Evolutionary conservation across 345 rosid species (phyloP), one percentile per base, ranked within the genome.

Genomic region (Eucalyptus victrix): DNA sequence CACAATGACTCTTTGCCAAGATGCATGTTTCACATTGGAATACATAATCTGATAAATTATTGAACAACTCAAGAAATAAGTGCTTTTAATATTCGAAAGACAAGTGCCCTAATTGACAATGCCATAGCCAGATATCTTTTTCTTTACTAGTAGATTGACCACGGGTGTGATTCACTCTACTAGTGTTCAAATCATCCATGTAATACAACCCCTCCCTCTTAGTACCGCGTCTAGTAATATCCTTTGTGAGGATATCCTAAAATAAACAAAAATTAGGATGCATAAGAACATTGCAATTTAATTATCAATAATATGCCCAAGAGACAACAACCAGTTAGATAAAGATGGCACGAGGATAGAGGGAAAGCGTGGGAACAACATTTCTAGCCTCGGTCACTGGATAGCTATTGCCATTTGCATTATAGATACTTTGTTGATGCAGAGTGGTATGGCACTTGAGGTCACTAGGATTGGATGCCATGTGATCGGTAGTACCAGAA

Each of bases 201-300:
- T 26, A 88, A 13, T 49, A 90, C 3, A 58, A 88, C 72, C 88
- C 45, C 60, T 56, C n/a, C 47, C n/a, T 67, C 90, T 87, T 87
- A 87, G 80, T 89, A 80, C 45, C 28, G 5, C 1, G 60, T 50
- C 87, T 23, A 89, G 30, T 87, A 24, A 86, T 89, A 49, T 42
- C 67, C 65, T 86, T 62, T 7, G 28, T 89, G 86, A 62, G 88
- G 49, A 89, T 89, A 86, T 86, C 67, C 16, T 65, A 10, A 65
- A n/a, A 65, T 30, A 65, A 65, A n/a, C 5, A 65, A 14, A 65
- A 15, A 65, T n/a, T 7, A 1, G 6, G 19, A 16, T 86, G 51
- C 40, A 89, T 89, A 9, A 86, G 69, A 28, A 89, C 28, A 42
- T 14, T 21, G 28, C 49, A 89, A 56, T 86, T 86, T 5, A 87